Evolutionary conservation across 2,329 filamentous ascomycete species (phyloP), one percentile per base, ranked within the genome.

Genomic region (Arthrocladium fulminans): DNA sequence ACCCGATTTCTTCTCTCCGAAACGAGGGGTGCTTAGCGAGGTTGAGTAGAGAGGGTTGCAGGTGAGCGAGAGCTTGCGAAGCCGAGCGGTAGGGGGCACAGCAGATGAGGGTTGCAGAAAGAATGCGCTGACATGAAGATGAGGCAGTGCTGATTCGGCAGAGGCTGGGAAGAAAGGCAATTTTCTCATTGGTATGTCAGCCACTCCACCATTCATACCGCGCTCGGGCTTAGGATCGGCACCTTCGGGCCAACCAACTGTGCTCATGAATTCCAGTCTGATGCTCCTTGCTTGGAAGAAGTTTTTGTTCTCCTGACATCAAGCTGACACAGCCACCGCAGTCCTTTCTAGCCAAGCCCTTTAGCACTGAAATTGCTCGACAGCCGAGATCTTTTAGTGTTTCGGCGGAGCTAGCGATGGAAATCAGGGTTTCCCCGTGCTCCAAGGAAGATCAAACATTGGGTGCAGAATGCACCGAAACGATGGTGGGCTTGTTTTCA

Each of bases 241-340:
- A 9, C 6, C 5, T n/a, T 35, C 10, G 13, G n/a, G 17, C 32
- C 32, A 15, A 35, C n/a, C n/a, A 35, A 9, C n/a, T 9, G 32
- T 8, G 5, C 5, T 15, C 32, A 19, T 3, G 17, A 10, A n/a
- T 10, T 17, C 8, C 27, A 27, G 24, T 23, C 3, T 27, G 39
- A 27, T n/a, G 24, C 39, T 15, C 8, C 20, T 12, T 24, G 39
- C 37, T 22, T 40, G 19, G 37, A 4, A 3, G 8, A n/a, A 32
- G 29, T n/a, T 37, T 6, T 13, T 7, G 13, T 5, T 7, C 6
- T 13, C 32, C 22, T 7, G 9, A 20, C 12, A 13, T 25, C 13
- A 27, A 25, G 12, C 22, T 8, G 24, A 42, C 39, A 42, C 39
- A 42, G 39, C 39, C 39, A 42, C 39, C 22, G 19, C 22, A 25